Evolutionary conservation across 495 filamentous ascomycete species (phyloP), one percentile per base, ranked within the genome.

Genomic region (Aspergillus carlsbadensis): DNA sequence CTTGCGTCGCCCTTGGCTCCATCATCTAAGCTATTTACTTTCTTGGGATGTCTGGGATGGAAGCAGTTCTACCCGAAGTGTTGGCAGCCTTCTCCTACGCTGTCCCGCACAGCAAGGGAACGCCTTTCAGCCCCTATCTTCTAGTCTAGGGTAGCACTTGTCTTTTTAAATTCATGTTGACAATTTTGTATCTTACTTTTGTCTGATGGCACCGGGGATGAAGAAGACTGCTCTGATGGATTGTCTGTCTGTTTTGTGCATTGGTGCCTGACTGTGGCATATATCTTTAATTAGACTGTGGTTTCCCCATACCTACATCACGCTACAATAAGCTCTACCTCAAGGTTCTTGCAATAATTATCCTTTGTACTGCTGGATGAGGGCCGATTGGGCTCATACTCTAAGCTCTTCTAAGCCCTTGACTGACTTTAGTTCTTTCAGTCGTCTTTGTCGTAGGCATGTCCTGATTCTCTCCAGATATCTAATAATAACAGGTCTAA

Each of bases 1-100:
- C 77, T 50, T 79, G 77, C 64, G 58, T 79, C 59, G 75, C 75
- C 36, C 70, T 79, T 37, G 72, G 73, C 58, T 72, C 78, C 57
- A 61, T 82, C 66, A 39, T 82, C 59, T 81, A 81, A 65, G 41
- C 46, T 21, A 41, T 6, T 61, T 44, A 48, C 41, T 11, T 59
- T 42, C 15, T 24, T 39, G 22, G 2, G 41, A 20, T 11, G 49
- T 26, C 36, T 56, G 13, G 54, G 22, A 51, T 50, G 61, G 62
- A 57, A 61, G 52, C 57, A 61, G 60, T n/a, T 29, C 42, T 45
- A 17, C 11, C 26, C 26, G 4, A 29, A 4, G 26, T 18, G 41
- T 20, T 20, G 20, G 18, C 2, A 8, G n/a, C n/a, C n/a, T n/a
- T n/a, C n/a, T n/a, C n/a, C n/a, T n/a, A n/a, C n/a, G n/a, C n/a